Conservation (phyloP, 495 filamentous ascomycete species). For the Penicillium paradoxum region DNA sequence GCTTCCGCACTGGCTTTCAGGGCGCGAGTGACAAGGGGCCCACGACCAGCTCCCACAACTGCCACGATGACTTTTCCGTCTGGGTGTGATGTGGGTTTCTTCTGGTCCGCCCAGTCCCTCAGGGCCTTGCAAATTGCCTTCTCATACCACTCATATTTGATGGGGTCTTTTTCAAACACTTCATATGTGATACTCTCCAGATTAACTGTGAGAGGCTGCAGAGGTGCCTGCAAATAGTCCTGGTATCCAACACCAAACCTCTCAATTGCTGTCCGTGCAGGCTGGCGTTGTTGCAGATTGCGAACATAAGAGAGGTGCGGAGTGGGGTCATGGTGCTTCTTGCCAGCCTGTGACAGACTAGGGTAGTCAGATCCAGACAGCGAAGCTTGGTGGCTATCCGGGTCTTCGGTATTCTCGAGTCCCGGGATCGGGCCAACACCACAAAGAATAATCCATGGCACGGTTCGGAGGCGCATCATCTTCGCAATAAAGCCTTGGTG, state of each 20-base stretch:
- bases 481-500: slow-evolving; percentile 75
- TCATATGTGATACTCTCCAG: slow-evolving; percentile 97
- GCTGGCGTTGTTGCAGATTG: slow-evolving; percentile 79
- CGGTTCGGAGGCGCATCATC: slow-evolving; percentile 75
- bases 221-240: slow-evolving; percentile 88
- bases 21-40: slow-evolving; percentile 82
- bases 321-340: slow-evolving; percentile 52
- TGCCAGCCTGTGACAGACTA: slow-evolving; percentile 57
- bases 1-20: slow-evolving; percentile 71
- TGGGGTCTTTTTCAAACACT: slow-evolving; percentile 95
- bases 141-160: slow-evolving; percentile 97
- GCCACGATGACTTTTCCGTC: slow-evolving; percentile 76
- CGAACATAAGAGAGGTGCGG: slow-evolving; percentile 76
- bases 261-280: slow-evolving; percentile 57
- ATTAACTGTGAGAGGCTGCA: slow-evolving; percentile 94
- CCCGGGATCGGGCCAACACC: slow-evolving; percentile 67
- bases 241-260: slow-evolving; percentile 75
- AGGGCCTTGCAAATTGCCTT: slow-evolving; percentile 75
- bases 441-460: slow-evolving; percentile 76
- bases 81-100: slow-evolving; percentile 65
- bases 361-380: slow-evolving; percentile 55
- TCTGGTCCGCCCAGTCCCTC: slow-evolving; percentile 66
- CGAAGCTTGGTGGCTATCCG: slow-evolving; percentile 25
- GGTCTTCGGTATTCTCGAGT: slow-evolving; percentile 37
- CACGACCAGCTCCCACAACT: slow-evolving; percentile 87